Base-by-base conservation (phyloP, 116 monocot genomes). In the Posidonia oceanica region DNA sequence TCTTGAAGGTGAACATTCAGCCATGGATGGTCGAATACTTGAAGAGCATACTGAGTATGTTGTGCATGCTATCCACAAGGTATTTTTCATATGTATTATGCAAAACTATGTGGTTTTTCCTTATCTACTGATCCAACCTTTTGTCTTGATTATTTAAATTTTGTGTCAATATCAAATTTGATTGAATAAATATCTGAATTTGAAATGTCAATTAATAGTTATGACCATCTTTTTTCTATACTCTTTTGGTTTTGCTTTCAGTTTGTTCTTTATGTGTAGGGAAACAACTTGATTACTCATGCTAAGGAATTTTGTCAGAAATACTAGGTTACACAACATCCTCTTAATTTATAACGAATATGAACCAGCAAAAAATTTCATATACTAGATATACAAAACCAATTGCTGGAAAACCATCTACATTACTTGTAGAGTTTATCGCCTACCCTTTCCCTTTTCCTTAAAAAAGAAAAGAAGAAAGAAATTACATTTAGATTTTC, bases 21-120 rank as follows among this genome's bases (percentile, higher is more conserved):
- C 97, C 65, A 85, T 97, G 89, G 97, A 97, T 80, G 89, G 97
- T 58, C 83, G 73, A 39, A 92, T 97, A 74, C 83, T 97, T 72
- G 81, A 92, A 77, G 92, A 97, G 79, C 97, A 97, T 67, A 83
- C 89, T 63, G 87, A 97, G 78, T 97, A 97, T 82, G 92, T 97
- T 67, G 97, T 97, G 11, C 82, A 85, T 83, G 87, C 89, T 21
- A 92, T 97, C 39, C 92, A 92, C 76, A 80, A 82, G 87, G 97
- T 92, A 92, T 60, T 14, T 73, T 73, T 75, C 23, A 60, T 52
- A 63, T 75, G 7, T 37, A 16, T 48, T 69, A 2, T 53, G 40
- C 57, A 74, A 21, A 67, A 57, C 4, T 39, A 29, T 68, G n/a
- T 12, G 20, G 17, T 56, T 29, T 29, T 29, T 29, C 29, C 10